phyloP scores from a whole-genome alignment of 441 rosid genomes.

The Corymbia calophylla region DNA sequence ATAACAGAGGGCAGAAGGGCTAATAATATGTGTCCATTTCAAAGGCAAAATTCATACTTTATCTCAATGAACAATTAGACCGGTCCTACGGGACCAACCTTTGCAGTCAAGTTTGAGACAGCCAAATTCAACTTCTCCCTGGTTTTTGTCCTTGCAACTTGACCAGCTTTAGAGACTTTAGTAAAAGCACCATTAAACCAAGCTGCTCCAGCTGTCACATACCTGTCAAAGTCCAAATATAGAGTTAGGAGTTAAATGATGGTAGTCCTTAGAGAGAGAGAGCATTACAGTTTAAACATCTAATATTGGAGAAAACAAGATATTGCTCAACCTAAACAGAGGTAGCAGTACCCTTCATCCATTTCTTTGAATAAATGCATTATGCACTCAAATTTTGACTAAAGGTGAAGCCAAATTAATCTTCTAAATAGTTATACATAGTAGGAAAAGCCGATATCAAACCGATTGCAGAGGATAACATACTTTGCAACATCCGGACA shows the following conservation, averaged over 20 bases:
- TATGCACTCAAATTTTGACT: not conserved
- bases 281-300: not conserved
- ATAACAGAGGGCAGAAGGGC: not conserved
- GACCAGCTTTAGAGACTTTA: conserved; percentile 87
- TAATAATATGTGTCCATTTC: not conserved
- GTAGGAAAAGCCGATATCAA: not conserved
- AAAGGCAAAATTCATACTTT: not conserved
- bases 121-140: conserved; percentile 78
- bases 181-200: conserved; percentile 91
- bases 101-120: conserved; percentile 70
- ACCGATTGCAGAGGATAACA: not conserved
- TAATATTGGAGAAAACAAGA: not conserved
- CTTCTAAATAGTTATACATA: not conserved
- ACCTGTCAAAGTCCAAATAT: conserved; percentile 32
- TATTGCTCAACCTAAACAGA: not conserved
- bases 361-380: not conserved
- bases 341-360: not conserved
- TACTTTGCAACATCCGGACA: not conserved
- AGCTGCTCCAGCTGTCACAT: conserved; percentile 81
- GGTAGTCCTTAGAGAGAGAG: not conserved
- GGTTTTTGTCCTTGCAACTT: conserved; percentile 83
- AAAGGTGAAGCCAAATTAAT: not conserved
- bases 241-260: not conserved
- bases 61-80: not conserved
- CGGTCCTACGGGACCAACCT: conserved; percentile 34